Conservation (phyloP, 1,139 yeast species). For the Saccharomyces hybrid region DNA sequence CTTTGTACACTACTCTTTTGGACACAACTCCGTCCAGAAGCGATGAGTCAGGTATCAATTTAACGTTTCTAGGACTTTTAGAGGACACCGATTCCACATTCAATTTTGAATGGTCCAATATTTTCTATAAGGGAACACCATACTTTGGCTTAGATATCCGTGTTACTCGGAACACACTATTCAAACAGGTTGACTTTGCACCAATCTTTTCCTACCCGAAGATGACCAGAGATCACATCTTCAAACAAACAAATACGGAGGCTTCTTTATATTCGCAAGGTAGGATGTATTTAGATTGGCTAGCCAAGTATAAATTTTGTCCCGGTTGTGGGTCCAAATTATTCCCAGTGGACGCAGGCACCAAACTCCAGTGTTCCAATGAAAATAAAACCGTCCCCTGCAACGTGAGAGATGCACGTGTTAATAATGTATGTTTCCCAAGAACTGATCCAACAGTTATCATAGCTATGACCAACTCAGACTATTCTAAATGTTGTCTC, state of each 20-base stretch:
- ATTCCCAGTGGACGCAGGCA: constrained; percentile 74
- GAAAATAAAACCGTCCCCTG: constrained; percentile 36
- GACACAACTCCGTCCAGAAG: constrained; percentile 18
- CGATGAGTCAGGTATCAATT: constrained; percentile 19
- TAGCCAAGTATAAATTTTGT: constrained; percentile 64
- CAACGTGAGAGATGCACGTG: constrained; percentile 48
- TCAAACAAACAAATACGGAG: constrained; percentile 38
- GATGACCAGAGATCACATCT: constrained; percentile 12
- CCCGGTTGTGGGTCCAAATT: constrained; percentile 80
- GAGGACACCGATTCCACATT: constrained; percentile 37
- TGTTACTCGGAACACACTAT: constrained; percentile 16
- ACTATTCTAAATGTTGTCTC: constrained; percentile 56
- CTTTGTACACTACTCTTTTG: constrained; percentile 5
- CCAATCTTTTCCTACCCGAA: constrained; percentile 6
- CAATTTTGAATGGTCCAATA: constrained; percentile 2
- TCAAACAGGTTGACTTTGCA: constrained; percentile 9
- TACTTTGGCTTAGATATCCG: constrained; percentile 70
- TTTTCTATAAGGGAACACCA: constrained; percentile 59
- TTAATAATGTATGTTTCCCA: constrained; percentile 65
- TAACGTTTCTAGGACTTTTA: constrained; percentile 59
- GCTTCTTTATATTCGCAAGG: constrained; percentile 74
- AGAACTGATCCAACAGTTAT: constrained; percentile 86
- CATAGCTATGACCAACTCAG: constrained; percentile 62
- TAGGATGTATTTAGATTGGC: constrained; percentile 82
- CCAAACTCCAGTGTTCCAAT: constrained; percentile 56